These are phyloP conservation scores for Aspergillus neoniger DNA, from an alignment of 2,329 filamentous ascomycete species.

Conservation along the genomic window DNA sequence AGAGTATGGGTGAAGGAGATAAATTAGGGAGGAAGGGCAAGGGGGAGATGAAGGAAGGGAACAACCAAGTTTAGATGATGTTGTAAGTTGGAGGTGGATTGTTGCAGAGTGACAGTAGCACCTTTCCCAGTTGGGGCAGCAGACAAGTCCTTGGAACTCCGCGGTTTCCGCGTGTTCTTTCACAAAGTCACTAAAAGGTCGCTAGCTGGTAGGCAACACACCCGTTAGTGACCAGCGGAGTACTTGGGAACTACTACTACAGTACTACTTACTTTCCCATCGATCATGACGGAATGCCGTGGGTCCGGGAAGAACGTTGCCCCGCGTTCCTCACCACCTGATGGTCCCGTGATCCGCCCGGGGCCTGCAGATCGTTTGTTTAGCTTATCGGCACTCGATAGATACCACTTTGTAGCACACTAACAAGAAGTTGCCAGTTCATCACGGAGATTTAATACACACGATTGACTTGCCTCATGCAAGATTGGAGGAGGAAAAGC, in stretches of 20 bases:
- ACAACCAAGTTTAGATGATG: not conserved
- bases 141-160: too few relatives aligned
- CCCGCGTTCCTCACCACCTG: slow-evolving; percentile 3
- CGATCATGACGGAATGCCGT: slow-evolving; percentile 7
- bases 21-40: not conserved
- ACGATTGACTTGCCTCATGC: not conserved
- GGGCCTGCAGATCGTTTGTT: not conserved
- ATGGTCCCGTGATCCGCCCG: not conserved
- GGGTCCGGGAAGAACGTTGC: slow-evolving; percentile 12
- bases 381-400: not conserved
- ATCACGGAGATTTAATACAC: not conserved
- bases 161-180: too few relatives aligned
- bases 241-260: not conserved
- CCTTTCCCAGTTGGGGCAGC: too few relatives aligned
- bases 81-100: not conserved
- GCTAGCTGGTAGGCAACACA: not conserved
- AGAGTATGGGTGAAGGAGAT: too few relatives aligned
- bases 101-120: too few relatives aligned
- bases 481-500: not conserved
- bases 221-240: not conserved
- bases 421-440: not conserved
- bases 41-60: not conserved
- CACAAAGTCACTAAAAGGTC: too few relatives aligned
- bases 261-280: not conserved
- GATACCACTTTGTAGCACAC: too few relatives aligned